Evolutionary conservation across 1,284 basidiomycete genomes (phyloP).

Genomic region (Ganoderma boninense): DNA sequence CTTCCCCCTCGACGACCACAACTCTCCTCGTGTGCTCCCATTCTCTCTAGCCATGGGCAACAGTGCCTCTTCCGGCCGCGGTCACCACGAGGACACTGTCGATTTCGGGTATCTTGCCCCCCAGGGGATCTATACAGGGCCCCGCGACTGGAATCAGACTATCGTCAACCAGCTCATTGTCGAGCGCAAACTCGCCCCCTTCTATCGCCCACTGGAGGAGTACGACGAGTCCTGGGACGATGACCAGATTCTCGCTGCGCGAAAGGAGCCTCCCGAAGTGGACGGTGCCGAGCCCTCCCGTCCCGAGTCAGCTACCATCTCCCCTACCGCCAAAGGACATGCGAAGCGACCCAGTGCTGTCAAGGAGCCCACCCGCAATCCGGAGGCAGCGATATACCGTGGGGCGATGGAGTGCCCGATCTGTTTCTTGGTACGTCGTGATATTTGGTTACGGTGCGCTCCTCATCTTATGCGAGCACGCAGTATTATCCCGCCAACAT

Average conservation of each 20-base stretch:
- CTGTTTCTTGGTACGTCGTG: conserved; percentile 89
- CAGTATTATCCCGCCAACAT: conserved; percentile 96
- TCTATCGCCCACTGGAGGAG: conserved; percentile 95
- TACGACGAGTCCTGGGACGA: conserved; percentile 89
- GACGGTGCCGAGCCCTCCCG: conserved; percentile 47
- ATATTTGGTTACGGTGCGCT: conserved; percentile 25
- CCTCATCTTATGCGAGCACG: conserved; percentile 23
- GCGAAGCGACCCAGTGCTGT: conserved; percentile 56
- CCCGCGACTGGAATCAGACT: conserved; percentile 90
- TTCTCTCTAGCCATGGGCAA: conserved; percentile 69
- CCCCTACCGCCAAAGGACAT: conserved; percentile 45
- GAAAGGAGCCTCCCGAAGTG: conserved; percentile 66
- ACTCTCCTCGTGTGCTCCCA: conserved; percentile 11
- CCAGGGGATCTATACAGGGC: conserved; percentile 90
- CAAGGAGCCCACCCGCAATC: conserved; percentile 65
- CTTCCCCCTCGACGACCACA: conserved; percentile 25
- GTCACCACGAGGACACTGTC: conserved; percentile 78
- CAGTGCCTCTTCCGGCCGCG: conserved; percentile 73
- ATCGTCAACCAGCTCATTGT: conserved; percentile 89
- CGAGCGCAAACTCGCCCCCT: conserved; percentile 90
- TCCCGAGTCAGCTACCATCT: conserved; percentile 37
- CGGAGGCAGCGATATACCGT: conserved; percentile 83
- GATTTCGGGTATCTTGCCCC: conserved; percentile 88
- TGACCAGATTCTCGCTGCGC: conserved; percentile 80
- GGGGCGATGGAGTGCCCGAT: conserved; percentile 98